Evolutionary conservation across 345 rosid species (phyloP).

Genomic region (Melastoma malabathricum): DNA sequence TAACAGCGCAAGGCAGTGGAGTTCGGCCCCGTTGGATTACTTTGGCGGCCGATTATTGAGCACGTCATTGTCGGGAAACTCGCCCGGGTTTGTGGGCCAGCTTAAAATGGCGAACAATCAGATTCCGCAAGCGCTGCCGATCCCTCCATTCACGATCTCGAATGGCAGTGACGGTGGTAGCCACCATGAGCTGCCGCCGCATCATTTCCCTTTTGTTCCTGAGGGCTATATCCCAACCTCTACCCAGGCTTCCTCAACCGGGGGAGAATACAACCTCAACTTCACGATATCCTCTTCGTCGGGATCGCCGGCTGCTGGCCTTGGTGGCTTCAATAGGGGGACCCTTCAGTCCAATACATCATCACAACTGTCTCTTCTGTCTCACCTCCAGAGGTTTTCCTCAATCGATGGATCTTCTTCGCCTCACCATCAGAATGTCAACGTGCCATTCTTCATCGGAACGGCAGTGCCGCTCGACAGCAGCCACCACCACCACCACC

Average conservation of each 20-base stretch:
- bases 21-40: constrained; percentile 54
- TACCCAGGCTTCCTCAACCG: constrained; percentile 27
- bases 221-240: constrained; percentile 54
- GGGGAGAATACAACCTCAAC: constrained; percentile 50
- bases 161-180: constrained; percentile 16
- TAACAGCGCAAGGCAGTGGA: constrained; percentile 46
- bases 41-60: constrained; percentile 34
- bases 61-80: constrained; percentile 26
- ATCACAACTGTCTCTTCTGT: constrained; percentile 42
- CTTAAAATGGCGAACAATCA: constrained; percentile 15
- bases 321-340: constrained; percentile 84
- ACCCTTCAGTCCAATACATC: constrained; percentile 99
- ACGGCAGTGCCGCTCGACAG: constrained; percentile 46
- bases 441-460: constrained; percentile 58
- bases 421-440: constrained; percentile 4
- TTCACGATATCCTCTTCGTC: constrained; percentile 47
- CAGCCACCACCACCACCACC: constrained; percentile 32
- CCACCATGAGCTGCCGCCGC: constrained; percentile 43
- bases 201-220: constrained; percentile 56
- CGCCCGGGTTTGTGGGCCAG: constrained; percentile 35
- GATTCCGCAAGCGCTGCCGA: constrained; percentile 7
- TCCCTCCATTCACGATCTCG: constrained; percentile 22
- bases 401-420: constrained; percentile 31
- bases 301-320: constrained; percentile 18
- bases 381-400: constrained; percentile 61